phyloP scores from a whole-genome alignment of 2,329 filamentous ascomycete genomes.

The Sclerotiophoma versabilis region DNA sequence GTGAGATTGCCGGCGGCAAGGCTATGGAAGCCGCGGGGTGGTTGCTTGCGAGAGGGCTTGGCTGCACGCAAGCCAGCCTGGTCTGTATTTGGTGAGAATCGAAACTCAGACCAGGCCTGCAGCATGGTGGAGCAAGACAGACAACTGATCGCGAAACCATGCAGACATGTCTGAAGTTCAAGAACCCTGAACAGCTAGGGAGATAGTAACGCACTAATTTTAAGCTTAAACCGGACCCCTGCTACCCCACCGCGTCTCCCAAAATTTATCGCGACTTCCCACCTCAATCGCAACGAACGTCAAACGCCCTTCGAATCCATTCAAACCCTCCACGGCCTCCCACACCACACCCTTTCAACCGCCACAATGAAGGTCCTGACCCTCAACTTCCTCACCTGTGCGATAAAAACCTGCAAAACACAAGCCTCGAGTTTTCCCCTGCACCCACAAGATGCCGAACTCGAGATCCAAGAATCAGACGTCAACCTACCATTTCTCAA shows the following conservation, averaged over 20 bases:
- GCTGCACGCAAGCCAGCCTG: no score
- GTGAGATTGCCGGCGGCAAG: no score
- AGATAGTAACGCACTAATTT: slow-evolving; percentile 7
- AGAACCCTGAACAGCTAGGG: no score
- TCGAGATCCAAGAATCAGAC: slow-evolving; percentile 83
- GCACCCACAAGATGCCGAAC: slow-evolving; percentile 89
- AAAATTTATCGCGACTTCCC: slow-evolving; percentile 12
- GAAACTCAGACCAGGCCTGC: no score
- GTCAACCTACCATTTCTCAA: slow-evolving; percentile 80
- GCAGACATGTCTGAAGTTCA: no score
- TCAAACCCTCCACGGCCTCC: not conserved
- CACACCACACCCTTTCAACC: not conserved
- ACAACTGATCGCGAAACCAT: no score
- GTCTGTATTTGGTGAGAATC: no score
- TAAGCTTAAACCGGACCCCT: slow-evolving; percentile 29
- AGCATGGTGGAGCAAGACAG: no score
- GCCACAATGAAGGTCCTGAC: slow-evolving; percentile 87
- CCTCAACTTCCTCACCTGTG: slow-evolving; percentile 95
- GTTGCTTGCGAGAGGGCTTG: no score
- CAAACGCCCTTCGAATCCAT: not conserved
- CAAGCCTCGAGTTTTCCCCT: slow-evolving; percentile 82
- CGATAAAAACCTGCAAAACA: slow-evolving; percentile 91
- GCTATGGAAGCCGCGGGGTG: no score
- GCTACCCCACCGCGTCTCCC: slow-evolving; percentile 16
- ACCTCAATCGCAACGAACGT: not conserved